phyloP scores from a whole-genome alignment of 2,329 filamentous ascomycete species.

The Corynespora cassiicola region DNA sequence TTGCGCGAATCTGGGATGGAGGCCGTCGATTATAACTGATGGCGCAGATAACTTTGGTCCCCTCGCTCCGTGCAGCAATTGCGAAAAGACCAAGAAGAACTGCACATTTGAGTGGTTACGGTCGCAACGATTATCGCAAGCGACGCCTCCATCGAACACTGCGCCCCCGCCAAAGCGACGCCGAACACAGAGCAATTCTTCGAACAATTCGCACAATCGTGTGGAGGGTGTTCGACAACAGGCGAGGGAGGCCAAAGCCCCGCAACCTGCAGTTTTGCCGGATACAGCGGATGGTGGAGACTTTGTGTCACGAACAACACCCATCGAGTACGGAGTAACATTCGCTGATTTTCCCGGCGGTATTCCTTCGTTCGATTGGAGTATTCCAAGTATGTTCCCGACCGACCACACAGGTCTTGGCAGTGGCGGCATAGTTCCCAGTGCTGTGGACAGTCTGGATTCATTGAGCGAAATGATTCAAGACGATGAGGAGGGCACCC shows the following conservation, averaged over 20 bases:
- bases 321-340: constrained; percentile 27
- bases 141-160: constrained; percentile 23
- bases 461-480: constrained; percentile 17
- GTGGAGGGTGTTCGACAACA: too few species aligned
- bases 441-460: not conserved
- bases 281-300: constrained; percentile 8
- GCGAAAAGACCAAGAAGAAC: constrained; percentile 51
- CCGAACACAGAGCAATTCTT: constrained; percentile 28
- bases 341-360: constrained; percentile 37
- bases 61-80: constrained; percentile 49
- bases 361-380: constrained; percentile 19
- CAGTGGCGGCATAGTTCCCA: constrained; percentile 1
- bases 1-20: not conserved
- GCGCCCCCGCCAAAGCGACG: constrained; percentile 36
- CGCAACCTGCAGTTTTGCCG: constrained; percentile 10
- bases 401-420: too few species aligned
- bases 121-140: constrained; percentile 40
- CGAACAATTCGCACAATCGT: too few species aligned
- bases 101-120: constrained; percentile 55
- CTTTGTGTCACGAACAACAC: constrained; percentile 10
- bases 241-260: constrained; percentile 5
- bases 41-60: constrained; percentile 41
- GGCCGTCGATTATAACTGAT: constrained; percentile 20
- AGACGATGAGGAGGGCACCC: constrained; percentile 13
- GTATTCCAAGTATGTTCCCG: too few species aligned